Evolutionary conservation across 495 filamentous ascomycete genomes (phyloP), one percentile per base, ranked within the genome.

Genomic region (Trichoderma orchidacearum): DNA sequence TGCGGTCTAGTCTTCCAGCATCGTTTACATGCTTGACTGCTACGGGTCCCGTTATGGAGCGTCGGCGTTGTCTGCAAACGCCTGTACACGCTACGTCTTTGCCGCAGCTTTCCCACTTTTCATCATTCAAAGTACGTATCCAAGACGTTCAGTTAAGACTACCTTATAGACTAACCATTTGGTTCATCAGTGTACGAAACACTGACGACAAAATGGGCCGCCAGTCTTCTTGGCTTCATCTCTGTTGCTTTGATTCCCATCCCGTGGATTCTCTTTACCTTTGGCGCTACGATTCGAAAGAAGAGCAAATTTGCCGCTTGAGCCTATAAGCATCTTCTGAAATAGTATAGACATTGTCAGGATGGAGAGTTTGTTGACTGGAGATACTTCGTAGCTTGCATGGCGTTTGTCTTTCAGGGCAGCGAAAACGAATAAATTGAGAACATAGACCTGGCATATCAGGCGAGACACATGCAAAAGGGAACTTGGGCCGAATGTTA

Each of bases 201-300:
- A 8, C 27, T 48, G 41, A 48, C 41, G 21, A 48, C 41, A 27
- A 48, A 48, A 48, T 78, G 75, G 74, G 75, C 74, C 0, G 77
- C 76, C 36, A 68, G 63, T 13, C 53, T 74, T 2, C 64, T 78
- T 21, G 75, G 66, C 0, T 75, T 73, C 41, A 35, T 75, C 35
- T 67, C 63, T 6, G 36, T 78, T 25, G 56, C 28, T 18, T 53
- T 58, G 8, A 36, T 58, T 9, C 54, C 54, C 0, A 34, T 56
- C 21, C 54, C 54, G 3, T 56, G 54, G 54, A 48, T 56, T 7
- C 54, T 56, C 35, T 56, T 56, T 45, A 0, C 17, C 6, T 56
- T 32, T 27, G 54, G 54, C 8, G 35, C 36, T 18, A 56, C 11
- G 35, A 56, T 56, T 8, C 17, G 54, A 27, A 23, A 17, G 21